Base-by-base conservation (phyloP, 371 early-diverging fungal genomes). In the Zopfochytrium polystomum region DNA sequence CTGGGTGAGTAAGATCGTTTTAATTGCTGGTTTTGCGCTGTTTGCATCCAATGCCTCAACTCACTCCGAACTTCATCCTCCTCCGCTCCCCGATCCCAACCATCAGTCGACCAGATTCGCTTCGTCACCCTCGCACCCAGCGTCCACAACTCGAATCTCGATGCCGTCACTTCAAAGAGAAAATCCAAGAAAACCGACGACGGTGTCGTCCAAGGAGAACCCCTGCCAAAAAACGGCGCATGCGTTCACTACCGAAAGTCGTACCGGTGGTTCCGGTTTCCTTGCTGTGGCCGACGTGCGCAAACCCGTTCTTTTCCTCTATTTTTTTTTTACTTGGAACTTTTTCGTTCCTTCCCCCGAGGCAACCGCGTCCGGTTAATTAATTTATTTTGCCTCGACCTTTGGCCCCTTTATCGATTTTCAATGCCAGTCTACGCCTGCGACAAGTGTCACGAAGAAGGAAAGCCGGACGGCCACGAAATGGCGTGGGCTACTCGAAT, bases 171-270 rank as follows among this genome's bases (percentile, higher is more conserved):
- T 23, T 22, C 30, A 25, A 30, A 52, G 65, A 63, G 73, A 69
- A 60, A 52, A 74, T 52, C 70, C 73, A 59, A 70, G 65, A 62
- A 80, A 77, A 62, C 78, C 75, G 45, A 76, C 66, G 52, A 71
- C 42, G 77, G 75, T 2, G 48, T 91, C 23, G 77, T 80, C 20
- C 75, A 86, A 2, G 91, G 90, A 13, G 65, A 88, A 59, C 83
- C 90, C 3, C 74, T 95, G 34, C 91, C 92, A 0, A 68, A 85
- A 38, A 84, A 88, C 52, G 99, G 99, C 0, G 80, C 90, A 0
- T 99, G 99, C 70, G 73, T 78, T 52, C 98, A 99, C 74, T 99
- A 95, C 74, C 80, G 84, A 33, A 92, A 90, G 73, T 92, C 92
- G 4, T 89, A 86, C 53, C 84, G 66, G 13, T 96, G 96, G 96